These are phyloP conservation scores for Trypanosoma mega DNA, from an alignment of 208 protist genomes.

Conservation along the genomic window DNA sequence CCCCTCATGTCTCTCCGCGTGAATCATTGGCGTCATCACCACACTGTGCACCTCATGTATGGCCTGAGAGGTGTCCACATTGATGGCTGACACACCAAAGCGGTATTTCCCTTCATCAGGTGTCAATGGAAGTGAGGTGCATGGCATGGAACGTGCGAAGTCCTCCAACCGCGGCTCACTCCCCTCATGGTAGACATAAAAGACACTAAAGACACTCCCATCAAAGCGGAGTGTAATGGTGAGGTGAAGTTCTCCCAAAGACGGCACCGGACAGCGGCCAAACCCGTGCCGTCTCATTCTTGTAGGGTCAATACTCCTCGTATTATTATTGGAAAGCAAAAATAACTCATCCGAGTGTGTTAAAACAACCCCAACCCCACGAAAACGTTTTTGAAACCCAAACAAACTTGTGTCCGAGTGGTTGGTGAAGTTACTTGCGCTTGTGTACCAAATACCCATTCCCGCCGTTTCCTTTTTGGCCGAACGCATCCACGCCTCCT, in stretches of 20 bases:
- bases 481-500: constrained; percentile 5
- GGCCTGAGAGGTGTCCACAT: constrained; percentile 17
- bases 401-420: constrained; percentile 32
- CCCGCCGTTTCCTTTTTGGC: constrained; percentile 5
- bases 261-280: constrained; percentile 25
- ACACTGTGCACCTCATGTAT: constrained; percentile 41
- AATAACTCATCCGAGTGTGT: constrained; percentile 35
- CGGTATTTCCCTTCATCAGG: constrained; percentile 6
- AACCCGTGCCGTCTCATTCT: constrained; percentile 5
- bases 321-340: constrained; percentile 25
- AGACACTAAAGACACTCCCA: constrained; percentile 10
- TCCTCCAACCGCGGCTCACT: constrained; percentile 13
- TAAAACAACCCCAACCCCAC: constrained; percentile 44
- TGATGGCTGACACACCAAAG: constrained; percentile 44
- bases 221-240: constrained; percentile 35
- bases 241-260: constrained; percentile 27
- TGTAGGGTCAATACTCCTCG: neutral
- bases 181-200: constrained; percentile 23
- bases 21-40: constrained; percentile 37
- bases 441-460: constrained; percentile 43
- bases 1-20: constrained; percentile 21
- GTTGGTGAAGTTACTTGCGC: constrained; percentile 12
- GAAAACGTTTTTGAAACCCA: constrained; percentile 37
- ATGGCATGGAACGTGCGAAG: constrained; percentile 7
- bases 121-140: constrained; percentile 7